phyloP scores from a whole-genome alignment of 768 basidiomycete species.

The Suillus discolor region DNA sequence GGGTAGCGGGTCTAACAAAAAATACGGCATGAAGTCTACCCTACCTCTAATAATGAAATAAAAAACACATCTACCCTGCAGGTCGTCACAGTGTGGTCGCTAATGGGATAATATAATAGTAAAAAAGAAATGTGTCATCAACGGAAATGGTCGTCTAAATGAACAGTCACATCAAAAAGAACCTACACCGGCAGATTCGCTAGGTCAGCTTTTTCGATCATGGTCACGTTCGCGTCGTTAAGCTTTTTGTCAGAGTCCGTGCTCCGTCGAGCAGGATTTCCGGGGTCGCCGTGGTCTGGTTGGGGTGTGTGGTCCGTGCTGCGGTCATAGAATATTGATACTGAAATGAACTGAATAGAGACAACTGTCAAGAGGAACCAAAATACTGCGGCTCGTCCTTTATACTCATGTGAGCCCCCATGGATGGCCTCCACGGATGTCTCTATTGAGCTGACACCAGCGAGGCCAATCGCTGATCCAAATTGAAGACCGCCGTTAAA shows the following conservation, averaged over 20 bases:
- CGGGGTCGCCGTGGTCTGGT: background rate
- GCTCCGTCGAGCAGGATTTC: background rate
- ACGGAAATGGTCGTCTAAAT: background rate
- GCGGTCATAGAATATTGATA: constrained; percentile 38
- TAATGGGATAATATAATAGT: background rate
- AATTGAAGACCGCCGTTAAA: constrained; percentile 57
- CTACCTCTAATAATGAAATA: background rate
- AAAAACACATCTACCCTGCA: background rate
- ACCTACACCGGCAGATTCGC: background rate
- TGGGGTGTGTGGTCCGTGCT: constrained; percentile 15
- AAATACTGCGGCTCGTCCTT: constrained; percentile 46
- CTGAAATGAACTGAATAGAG: constrained; percentile 30
- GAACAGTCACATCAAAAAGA: background rate
- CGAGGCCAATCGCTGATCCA: constrained; percentile 52
- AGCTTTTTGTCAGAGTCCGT: background rate
- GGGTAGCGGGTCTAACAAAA: background rate
- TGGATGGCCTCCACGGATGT: constrained; percentile 40
- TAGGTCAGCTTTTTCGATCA: no score
- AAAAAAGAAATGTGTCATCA: background rate
- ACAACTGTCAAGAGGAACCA: constrained; percentile 46
- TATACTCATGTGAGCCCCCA: constrained; percentile 34
- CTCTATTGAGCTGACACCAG: constrained; percentile 51
- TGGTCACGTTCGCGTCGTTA: background rate
- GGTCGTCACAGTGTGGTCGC: background rate
- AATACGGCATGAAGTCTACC: background rate